Base-by-base conservation (phyloP, 2,329 filamentous ascomycete species). In the Elsinoe fawcettii region DNA sequence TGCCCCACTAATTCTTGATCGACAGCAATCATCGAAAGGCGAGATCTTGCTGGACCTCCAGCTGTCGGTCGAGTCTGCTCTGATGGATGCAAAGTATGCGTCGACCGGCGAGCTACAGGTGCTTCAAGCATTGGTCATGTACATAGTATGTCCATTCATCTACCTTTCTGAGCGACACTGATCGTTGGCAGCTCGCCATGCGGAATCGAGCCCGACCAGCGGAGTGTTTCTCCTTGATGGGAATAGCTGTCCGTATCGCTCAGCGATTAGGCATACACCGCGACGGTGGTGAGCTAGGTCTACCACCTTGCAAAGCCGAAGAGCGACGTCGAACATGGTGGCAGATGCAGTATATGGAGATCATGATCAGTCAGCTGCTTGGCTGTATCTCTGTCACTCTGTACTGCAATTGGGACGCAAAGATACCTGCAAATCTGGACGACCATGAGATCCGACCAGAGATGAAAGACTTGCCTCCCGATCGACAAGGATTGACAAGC, bases 261-360 rank as follows among this genome's bases (percentile, higher is more conserved):
- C 80, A 83, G 62, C 77, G 79, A 1, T 75, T 85, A 61, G 83
- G 83, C 1, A 71, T 86, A 1, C 82, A 86, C 63, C 76, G 80
- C 2, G 84, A 87, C 77, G 64, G 77, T 68, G 66, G 70, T 16
- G 63, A 64, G 2, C 69, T 84, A 2, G 75, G 78, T 9, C 64
- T 86, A 1, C 61, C 62, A 1, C 75, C 76, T 0, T 84, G 80
- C 59, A 77, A 84, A 58, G 75, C 75, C 2, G 80, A 85, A 67
- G 77, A 84, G 69, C 76, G 82, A 18, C 76, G 83, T 6, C 75
- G 83, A 2, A 65, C 85, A 0, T 86, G 82, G 79, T 81, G 81
- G 58, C 55, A 59, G 11, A 20, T 59, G 25, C 58, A 59, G 23
- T 54, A 59, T n/a, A 23, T 59, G 7, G 58, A 59, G 20, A 51